These are phyloP conservation scores for Microdochium bolleyi DNA, from an alignment of 2,329 filamentous ascomycete species.

Conservation along the genomic window DNA sequence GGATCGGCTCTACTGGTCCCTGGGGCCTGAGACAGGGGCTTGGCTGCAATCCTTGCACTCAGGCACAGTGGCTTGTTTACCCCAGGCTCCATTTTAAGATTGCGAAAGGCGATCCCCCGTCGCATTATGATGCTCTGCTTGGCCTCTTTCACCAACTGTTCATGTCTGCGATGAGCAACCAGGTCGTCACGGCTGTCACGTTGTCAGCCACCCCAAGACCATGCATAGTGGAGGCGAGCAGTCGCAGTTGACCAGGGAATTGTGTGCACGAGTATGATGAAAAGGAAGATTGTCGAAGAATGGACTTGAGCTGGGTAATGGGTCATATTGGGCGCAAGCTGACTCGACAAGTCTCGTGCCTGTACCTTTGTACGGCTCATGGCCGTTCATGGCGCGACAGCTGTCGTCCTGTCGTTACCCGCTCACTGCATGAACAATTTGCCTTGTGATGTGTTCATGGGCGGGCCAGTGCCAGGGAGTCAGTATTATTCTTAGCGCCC, in stretches of 20 bases:
- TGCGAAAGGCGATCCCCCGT: neutral
- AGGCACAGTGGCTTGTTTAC: neutral
- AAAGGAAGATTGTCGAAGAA: too few relatives aligned
- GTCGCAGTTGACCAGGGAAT: too few relatives aligned
- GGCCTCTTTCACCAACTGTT: neutral
- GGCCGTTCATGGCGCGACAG: neutral
- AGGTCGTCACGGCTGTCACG: too few relatives aligned
- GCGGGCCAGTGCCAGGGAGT: neutral
- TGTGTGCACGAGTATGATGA: too few relatives aligned
- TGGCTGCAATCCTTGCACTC: neutral
- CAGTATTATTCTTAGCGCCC: neutral
- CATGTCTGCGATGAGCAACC: too few relatives aligned
- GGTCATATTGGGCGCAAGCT: too few relatives aligned
- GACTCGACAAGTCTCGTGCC: too few relatives aligned
- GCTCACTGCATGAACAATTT: neutral
- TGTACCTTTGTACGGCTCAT: too few relatives aligned
- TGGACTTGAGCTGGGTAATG: too few relatives aligned
- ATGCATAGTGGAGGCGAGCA: too few relatives aligned
- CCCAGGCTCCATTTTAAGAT: conserved; percentile 1
- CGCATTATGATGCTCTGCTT: neutral
- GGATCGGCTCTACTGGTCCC: neutral
- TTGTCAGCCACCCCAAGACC: too few relatives aligned
- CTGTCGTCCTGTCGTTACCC: neutral
- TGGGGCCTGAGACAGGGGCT: neutral
- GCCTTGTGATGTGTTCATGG: neutral